Conservation (phyloP, 2,329 filamentous ascomycete species). For the Lecanoromycetidae sp. region DNA sequence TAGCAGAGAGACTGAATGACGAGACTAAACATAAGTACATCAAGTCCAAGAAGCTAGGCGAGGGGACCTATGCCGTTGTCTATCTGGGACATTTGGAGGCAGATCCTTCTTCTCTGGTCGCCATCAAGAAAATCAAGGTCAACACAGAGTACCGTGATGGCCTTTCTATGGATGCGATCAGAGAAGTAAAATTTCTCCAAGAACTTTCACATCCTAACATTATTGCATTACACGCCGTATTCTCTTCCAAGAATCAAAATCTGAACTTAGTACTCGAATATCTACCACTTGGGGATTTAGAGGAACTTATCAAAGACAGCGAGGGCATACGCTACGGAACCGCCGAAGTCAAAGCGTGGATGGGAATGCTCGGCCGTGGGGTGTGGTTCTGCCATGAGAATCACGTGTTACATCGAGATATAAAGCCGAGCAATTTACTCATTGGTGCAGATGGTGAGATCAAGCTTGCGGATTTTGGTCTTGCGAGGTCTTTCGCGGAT, state of each 20-base stretch:
- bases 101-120: conserved; percentile 63
- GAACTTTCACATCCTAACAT: conserved; percentile 93
- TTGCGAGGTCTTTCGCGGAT: conserved; percentile 80
- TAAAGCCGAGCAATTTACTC: conserved; percentile 96
- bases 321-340: conserved; percentile 66
- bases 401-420: conserved; percentile 88
- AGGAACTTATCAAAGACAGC: conserved; percentile 83
- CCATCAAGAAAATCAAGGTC: conserved; percentile 47
- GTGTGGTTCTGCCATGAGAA: conserved; percentile 97
- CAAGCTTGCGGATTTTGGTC: conserved; percentile 94
- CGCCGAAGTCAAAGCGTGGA: conserved; percentile 95
- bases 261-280: conserved; percentile 92
- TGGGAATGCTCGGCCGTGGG: conserved; percentile 87
- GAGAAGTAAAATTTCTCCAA: conserved; percentile 89
- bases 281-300: conserved; percentile 83
- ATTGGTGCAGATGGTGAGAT: conserved; percentile 87
- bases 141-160: conserved; percentile 64
- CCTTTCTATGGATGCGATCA: conserved; percentile 85
- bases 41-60: conserved; percentile 84
- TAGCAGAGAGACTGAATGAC: conserved; percentile 67
- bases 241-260: conserved; percentile 92
- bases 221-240: conserved; percentile 82
- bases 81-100: conserved; percentile 70
- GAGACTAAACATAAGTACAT: conserved; percentile 79
- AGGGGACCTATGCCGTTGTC: conserved; percentile 94